phyloP scores from a whole-genome alignment of 1,284 basidiomycete genomes.

The Austroboletus olivaceoglutinosus region DNA sequence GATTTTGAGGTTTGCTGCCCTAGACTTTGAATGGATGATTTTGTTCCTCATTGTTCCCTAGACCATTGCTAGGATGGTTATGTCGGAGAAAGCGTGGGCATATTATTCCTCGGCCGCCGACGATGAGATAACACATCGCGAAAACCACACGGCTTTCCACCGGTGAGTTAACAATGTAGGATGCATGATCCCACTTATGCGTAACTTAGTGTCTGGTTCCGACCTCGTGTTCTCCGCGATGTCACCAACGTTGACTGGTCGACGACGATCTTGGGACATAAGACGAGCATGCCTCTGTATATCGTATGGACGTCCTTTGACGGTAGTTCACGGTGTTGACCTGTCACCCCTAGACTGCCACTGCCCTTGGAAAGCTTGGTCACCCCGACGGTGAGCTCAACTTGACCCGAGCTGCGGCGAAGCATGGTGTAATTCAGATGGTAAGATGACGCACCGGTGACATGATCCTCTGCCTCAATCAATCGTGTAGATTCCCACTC shows the following conservation, averaged over 20 bases:
- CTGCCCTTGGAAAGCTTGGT: constrained; percentile 87
- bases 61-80: constrained; percentile 70
- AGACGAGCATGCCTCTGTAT: constrained; percentile 78
- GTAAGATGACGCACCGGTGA: constrained; percentile 35
- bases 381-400: constrained; percentile 92
- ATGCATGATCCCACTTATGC: background rate
- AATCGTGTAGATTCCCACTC: constrained; percentile 71
- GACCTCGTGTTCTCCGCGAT: constrained; percentile 83
- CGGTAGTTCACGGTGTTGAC: constrained; percentile 6
- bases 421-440: constrained; percentile 86
- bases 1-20: constrained; percentile 76
- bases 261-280: constrained; percentile 75
- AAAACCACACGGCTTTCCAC: constrained; percentile 87
- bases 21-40: background rate
- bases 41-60: constrained; percentile 28
- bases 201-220: constrained; percentile 79
- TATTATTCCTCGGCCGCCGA: constrained; percentile 88
- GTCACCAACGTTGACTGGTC: constrained; percentile 82
- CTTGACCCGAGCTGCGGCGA: constrained; percentile 81
- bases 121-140: constrained; percentile 84
- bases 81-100: constrained; percentile 84
- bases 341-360: constrained; percentile 52
- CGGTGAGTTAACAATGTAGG: constrained; percentile 44
- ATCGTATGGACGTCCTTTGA: constrained; percentile 40
- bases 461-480: background rate